phyloP scores from a whole-genome alignment of 345 rosid genomes.

The rapeseed (Brassica napus) region Da-Ae NC_063452.1:37658501-37659000 shows the following conservation, averaged over 20 bases:
- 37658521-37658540: conserved; percentile 79
- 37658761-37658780: conserved; percentile 85
- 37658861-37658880: conserved; percentile 71
- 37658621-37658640: conserved; percentile 97
- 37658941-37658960: background rate
- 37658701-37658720: conserved; percentile 60
- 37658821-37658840: conserved; percentile 92
- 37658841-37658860: conserved; percentile 81
- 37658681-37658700: conserved; percentile 71
- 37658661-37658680: conserved; percentile 92
- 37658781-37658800: conserved; percentile 84
- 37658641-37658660: conserved; percentile 85
- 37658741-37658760: conserved; percentile 78
- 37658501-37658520: conserved; percentile 94
- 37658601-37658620: conserved; percentile 65
- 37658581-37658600: conserved; percentile 57
- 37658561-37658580: conserved; percentile 56
- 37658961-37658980: conserved; percentile 7
- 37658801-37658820: conserved; percentile 93
- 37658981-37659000: conserved; percentile 71
- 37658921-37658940: background rate
- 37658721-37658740: conserved; percentile 55
- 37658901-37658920: background rate
- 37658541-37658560: conserved; percentile 67
- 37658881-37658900: conserved; percentile 55